Evolutionary conservation across 495 filamentous ascomycete species (phyloP), one percentile per base, ranked within the genome.

Genomic region (Trichoderma gamsii): DNA sequence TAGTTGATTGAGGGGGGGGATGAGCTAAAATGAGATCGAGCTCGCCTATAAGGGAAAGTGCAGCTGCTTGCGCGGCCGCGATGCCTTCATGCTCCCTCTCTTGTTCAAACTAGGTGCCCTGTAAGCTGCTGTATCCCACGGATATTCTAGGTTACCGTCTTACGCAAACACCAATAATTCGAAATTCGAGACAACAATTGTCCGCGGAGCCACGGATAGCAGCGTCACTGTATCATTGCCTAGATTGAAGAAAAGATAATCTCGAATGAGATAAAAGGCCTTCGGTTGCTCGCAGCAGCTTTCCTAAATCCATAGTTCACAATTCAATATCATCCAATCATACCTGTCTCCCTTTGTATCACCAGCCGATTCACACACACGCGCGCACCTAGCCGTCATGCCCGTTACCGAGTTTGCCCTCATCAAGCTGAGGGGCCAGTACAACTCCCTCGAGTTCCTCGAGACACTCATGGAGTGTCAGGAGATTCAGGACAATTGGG

Each of bases 391-490:
- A 56, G n/a, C 51, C 69, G 73, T 63, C 63, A 85, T 87, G 84
- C 65, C 79, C 18, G 76, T 87, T 66, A 86, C 84, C 1, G 82
- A 87, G 70, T 68, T 87, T 61, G 83, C 84, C 69, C 78, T 80
- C 67, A 71, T 87, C 21, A 80, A 71, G 49, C 69, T 80, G 41
- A 73, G 72, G 18, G 67, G 73, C 43, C 69, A 66, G 0, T 23
- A 71, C 38, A 44, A 77, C 43, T 71, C 70, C 41, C 29, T 71
- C 0, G 70, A 70, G 9, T 67, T 79, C 11, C 74, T 68, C 49
- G 51, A 73, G 9, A 73, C 75, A 16, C 72, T 79, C 68, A 67
- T 64, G 51, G 43, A 64, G 0, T 76, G 72, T n/a, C 70, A 72
- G 23, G 41, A 44, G 49, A 65, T 77, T 27, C 80, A 79, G 64